These are phyloP conservation scores for Pharnaceum exiguum DNA, from an alignment of 148 eudicot genomes.

Conservation along the genomic window DNA sequence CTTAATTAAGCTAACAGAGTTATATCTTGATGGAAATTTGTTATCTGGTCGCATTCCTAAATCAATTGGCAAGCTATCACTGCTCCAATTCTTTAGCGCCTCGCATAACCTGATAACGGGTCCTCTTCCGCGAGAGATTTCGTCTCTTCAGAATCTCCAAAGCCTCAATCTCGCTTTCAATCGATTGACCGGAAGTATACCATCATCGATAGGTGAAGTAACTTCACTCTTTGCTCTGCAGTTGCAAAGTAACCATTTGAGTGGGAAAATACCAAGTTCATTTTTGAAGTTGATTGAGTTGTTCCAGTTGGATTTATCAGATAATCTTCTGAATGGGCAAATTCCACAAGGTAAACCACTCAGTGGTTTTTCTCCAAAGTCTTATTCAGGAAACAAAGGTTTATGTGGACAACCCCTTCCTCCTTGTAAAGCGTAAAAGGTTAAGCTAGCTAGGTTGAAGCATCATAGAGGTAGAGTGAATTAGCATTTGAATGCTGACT, in stretches of 20 bases:
- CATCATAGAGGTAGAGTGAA: no score
- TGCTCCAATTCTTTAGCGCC: constrained; percentile 14
- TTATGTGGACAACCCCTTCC: constrained; percentile 21
- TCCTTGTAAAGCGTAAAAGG: no score
- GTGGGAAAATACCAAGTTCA: constrained; percentile 7
- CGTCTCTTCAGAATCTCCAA: constrained; percentile 12
- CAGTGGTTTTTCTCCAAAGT: constrained; percentile 9
- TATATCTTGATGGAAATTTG: constrained; percentile 37
- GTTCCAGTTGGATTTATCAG: constrained; percentile 14
- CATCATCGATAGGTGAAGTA: not conserved
- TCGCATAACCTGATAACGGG: constrained; percentile 32
- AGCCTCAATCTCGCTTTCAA: constrained; percentile 16
- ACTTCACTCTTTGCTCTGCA: constrained; percentile 1
- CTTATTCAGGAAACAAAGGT: constrained; percentile 15
- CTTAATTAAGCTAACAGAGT: constrained; percentile 24
- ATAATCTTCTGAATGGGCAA: constrained; percentile 11
- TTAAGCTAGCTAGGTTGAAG: no score
- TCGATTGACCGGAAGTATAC: constrained; percentile 4
- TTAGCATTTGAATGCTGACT: no score
- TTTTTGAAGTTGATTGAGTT: constrained; percentile 5
- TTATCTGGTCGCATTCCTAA: constrained; percentile 33
- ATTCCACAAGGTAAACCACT: constrained; percentile 21
- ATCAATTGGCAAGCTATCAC: constrained; percentile 20
- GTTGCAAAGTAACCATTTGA: constrained; percentile 8
- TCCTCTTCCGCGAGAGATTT: constrained; percentile 32